Evolutionary conservation across 2,329 filamentous ascomycete genomes (phyloP).

Genomic region (Thermothelomyces thermophilus): DNA sequence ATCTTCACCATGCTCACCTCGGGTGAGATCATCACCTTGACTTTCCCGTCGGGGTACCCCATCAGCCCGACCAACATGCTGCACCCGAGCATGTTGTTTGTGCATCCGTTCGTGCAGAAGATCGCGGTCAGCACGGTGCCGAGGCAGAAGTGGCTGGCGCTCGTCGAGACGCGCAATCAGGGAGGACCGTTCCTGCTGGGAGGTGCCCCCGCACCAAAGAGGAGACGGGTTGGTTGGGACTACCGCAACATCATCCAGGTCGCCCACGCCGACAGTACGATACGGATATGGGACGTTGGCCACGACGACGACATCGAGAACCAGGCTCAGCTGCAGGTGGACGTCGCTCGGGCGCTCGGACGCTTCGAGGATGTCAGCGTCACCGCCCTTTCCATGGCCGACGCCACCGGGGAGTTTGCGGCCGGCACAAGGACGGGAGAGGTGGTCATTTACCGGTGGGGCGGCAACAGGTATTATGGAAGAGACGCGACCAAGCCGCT

Average conservation of each 20-base stretch:
- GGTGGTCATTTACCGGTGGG: slow-evolving; percentile 80
- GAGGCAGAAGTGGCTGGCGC: slow-evolving; percentile 77
- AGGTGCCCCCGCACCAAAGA: slow-evolving; percentile 64
- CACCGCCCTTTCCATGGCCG: slow-evolving; percentile 70
- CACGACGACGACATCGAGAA: slow-evolving; percentile 94
- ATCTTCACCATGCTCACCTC: slow-evolving; percentile 73
- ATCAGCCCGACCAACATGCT: slow-evolving; percentile 91
- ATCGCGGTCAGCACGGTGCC: slow-evolving; percentile 67
- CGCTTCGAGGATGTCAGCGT: slow-evolving; percentile 73
- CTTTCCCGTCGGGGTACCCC: slow-evolving; percentile 84
- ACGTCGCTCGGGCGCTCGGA: slow-evolving; percentile 74
- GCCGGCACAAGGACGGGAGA: slow-evolving; percentile 80
- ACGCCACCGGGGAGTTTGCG: slow-evolving; percentile 76
- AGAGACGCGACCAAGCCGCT: slow-evolving; percentile 47
- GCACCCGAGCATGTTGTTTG: slow-evolving; percentile 77
- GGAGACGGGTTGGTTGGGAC: slow-evolving; percentile 61
- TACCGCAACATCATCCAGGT: slow-evolving; percentile 78
- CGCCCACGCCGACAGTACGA: slow-evolving; percentile 81
- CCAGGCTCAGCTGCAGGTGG: slow-evolving; percentile 69
- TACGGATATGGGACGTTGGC: slow-evolving; percentile 90
- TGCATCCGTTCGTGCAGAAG: slow-evolving; percentile 80
- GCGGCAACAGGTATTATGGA: slow-evolving; percentile 67
- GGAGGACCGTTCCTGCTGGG: slow-evolving; percentile 74
- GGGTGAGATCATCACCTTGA: slow-evolving; percentile 82
- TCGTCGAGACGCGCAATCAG: slow-evolving; percentile 75